A percentile compares a stretch with the other conserved stretches of the same genome.
phyloP scores from a whole-genome alignment of 352 stramenopile genomes.

The Phytopythium mirpurense region DNA sequence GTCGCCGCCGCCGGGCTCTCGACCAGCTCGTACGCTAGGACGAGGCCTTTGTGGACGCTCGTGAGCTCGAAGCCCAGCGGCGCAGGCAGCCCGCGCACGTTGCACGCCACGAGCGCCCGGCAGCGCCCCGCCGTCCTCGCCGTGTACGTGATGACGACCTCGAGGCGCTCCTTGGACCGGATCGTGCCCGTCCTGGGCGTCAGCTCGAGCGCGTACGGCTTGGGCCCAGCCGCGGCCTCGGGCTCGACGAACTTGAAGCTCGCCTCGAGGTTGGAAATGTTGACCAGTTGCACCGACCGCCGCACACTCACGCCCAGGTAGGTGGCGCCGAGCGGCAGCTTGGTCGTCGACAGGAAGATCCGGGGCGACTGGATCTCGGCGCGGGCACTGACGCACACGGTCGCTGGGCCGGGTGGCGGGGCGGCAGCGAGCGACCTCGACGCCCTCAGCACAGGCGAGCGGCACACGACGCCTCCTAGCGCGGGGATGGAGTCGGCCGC shows the following conservation, averaged over 20 bases:
- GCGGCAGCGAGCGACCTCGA: not conserved
- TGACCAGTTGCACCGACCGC: slow-evolving; percentile 51
- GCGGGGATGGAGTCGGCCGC: not conserved
- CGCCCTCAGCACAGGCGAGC: not conserved
- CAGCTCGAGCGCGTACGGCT: slow-evolving; percentile 42
- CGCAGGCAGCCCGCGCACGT: slow-evolving; percentile 42
- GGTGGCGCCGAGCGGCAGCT: slow-evolving; percentile 47
- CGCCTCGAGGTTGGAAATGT: slow-evolving; percentile 75
- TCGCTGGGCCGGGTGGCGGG: not conserved
- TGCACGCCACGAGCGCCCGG: slow-evolving; percentile 55
- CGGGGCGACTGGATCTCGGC: slow-evolving; percentile 76
- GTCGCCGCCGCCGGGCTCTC: not conserved
- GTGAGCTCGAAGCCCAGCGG: slow-evolving; percentile 62
- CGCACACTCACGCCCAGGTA: slow-evolving; percentile 58
- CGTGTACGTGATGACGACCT: slow-evolving; percentile 50
- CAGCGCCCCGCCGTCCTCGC: slow-evolving; percentile 41
- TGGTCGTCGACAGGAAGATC: slow-evolving; percentile 54
- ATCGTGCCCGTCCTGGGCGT: slow-evolving; percentile 39
- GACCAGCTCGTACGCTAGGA: slow-evolving; percentile 72
- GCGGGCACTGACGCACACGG: slow-evolving; percentile 37
- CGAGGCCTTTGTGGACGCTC: slow-evolving; percentile 68
- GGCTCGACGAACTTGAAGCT: slow-evolving; percentile 74
- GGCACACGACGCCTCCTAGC: not conserved
- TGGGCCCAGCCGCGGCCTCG: slow-evolving; percentile 20
- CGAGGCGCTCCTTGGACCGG: slow-evolving; percentile 55